A percentile compares a stretch with the other conserved stretches of the same genome.
Conservation (phyloP, 2,329 filamentous ascomycete species). For the Clonostachys rhizophaga region DNA sequence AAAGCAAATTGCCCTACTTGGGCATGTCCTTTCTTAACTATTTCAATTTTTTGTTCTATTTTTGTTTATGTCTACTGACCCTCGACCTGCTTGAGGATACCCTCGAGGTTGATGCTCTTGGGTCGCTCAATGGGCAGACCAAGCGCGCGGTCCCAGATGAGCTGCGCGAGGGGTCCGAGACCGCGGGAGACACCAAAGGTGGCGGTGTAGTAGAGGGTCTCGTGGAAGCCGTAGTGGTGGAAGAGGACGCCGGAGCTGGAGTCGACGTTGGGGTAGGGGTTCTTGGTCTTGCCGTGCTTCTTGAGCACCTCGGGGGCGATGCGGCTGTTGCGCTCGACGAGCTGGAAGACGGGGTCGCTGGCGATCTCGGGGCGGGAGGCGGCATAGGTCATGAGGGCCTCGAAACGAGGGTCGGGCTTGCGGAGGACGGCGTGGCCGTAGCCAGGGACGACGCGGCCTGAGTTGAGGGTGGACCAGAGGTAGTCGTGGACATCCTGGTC, state of each 20-base stretch:
- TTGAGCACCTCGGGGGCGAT: conserved; percentile 87
- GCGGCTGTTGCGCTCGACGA: conserved; percentile 89
- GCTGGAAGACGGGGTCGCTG: conserved; percentile 82
- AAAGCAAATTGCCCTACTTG: too few species aligned
- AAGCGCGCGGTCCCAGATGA: conserved; percentile 93
- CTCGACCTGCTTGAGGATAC: conserved; percentile 67
- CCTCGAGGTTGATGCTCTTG: conserved; percentile 93
- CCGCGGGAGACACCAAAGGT: conserved; percentile 66
- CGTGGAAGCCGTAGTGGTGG: conserved; percentile 96
- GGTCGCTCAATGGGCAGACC: conserved; percentile 95
- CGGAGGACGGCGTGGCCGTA: conserved; percentile 95
- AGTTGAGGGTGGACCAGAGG: conserved; percentile 90
- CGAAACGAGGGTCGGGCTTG: conserved; percentile 94
- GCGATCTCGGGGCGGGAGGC: conserved; percentile 79
- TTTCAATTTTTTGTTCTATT: too few species aligned
- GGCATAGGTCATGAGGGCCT: conserved; percentile 95
- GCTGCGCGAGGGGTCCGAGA: conserved; percentile 84
- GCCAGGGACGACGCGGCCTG: conserved; percentile 87
- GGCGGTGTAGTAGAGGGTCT: conserved; percentile 89
- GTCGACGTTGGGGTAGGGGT: conserved; percentile 96
- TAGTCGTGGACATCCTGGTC: conserved; percentile 83
- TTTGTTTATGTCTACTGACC: conserved; percentile 19
- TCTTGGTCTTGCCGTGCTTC: conserved; percentile 97
- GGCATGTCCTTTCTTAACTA: too few species aligned
- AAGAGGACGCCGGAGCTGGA: conserved; percentile 90